These are phyloP conservation scores for Didymella segeticola DNA, from an alignment of 2,329 filamentous ascomycete genomes.

Conservation along the genomic window DNA sequence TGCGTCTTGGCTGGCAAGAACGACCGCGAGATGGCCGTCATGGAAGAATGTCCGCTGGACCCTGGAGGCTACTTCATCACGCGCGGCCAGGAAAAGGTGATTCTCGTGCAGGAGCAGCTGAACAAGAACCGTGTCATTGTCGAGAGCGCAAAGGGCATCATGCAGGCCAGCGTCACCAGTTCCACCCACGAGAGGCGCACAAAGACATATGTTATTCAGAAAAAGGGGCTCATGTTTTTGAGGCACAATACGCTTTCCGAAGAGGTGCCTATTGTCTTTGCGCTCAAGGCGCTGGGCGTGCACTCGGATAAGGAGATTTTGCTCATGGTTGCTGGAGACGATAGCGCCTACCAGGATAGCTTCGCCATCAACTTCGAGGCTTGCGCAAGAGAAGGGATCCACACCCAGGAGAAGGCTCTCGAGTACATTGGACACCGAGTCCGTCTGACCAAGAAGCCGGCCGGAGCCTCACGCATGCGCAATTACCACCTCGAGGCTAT, in stretches of 20 bases:
- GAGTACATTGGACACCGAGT: conserved; percentile 89
- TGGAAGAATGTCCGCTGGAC: conserved; percentile 95
- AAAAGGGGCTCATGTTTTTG: conserved; percentile 89
- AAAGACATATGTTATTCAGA: conserved; percentile 93
- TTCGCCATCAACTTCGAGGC: conserved; percentile 97
- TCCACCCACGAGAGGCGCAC: conserved; percentile 98
- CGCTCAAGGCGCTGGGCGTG: conserved; percentile 91
- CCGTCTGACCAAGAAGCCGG: conserved; percentile 72
- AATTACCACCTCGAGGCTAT: conserved; percentile 91
- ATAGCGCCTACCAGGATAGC: conserved; percentile 89
- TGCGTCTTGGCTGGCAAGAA: conserved; percentile 85
- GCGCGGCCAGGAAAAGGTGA: conserved; percentile 97
- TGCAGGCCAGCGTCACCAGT: conserved; percentile 89
- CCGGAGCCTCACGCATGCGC: conserved; percentile 62
- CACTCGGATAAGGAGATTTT: conserved; percentile 95
- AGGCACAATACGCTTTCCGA: conserved; percentile 94
- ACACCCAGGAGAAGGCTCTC: conserved; percentile 92
- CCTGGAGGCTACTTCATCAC: conserved; percentile 98
- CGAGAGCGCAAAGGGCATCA: conserved; percentile 91
- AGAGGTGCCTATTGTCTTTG: conserved; percentile 91
- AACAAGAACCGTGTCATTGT: conserved; percentile 99
- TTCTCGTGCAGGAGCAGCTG: conserved; percentile 95
- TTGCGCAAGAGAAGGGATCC: conserved; percentile 80
- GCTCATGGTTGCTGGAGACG: conserved; percentile 85
- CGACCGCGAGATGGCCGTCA: conserved; percentile 84